Evolutionary conservation across 257 asterid species (phyloP).

Genomic region (Nicotiana knightiana): DNA sequence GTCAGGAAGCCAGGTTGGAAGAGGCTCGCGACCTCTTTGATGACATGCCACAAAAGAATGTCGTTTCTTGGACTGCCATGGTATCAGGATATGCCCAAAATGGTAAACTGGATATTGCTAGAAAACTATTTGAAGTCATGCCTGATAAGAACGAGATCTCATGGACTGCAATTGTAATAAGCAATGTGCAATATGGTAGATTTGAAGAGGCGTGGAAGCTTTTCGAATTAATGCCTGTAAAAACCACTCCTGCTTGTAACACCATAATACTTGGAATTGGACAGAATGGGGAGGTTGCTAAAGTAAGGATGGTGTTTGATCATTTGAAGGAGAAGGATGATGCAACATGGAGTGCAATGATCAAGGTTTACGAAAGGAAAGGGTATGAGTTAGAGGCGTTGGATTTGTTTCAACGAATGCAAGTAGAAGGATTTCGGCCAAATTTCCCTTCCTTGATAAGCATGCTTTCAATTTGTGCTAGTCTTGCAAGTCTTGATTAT

Average conservation of each 20-base stretch:
- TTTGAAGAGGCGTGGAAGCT: constrained; percentile 54
- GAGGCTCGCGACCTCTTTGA: constrained; percentile 71
- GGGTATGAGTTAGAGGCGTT: constrained; percentile 63
- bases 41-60: constrained; percentile 41
- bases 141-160: constrained; percentile 73
- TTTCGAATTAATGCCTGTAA: constrained; percentile 48
- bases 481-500: constrained; percentile 50
- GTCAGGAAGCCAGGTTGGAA: constrained; percentile 50
- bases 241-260: constrained; percentile 51
- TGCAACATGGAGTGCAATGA: constrained; percentile 67
- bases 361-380: constrained; percentile 54
- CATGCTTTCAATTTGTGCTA: constrained; percentile 61
- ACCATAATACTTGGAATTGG: constrained; percentile 52
- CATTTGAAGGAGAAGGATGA: constrained; percentile 50
- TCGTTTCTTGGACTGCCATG: constrained; percentile 75
- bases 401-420: constrained; percentile 51
- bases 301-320: constrained; percentile 52
- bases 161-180: constrained; percentile 72
- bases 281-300: constrained; percentile 39
- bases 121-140: constrained; percentile 84
- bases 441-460: constrained; percentile 58
- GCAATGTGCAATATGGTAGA: constrained; percentile 55
- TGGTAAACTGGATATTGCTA: constrained; percentile 56
- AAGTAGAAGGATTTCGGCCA: constrained; percentile 37
- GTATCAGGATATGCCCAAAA: constrained; percentile 58